phyloP scores from a whole-genome alignment of 805 yeast genomes.

The Saccharomycopsis javanensis region DNA sequence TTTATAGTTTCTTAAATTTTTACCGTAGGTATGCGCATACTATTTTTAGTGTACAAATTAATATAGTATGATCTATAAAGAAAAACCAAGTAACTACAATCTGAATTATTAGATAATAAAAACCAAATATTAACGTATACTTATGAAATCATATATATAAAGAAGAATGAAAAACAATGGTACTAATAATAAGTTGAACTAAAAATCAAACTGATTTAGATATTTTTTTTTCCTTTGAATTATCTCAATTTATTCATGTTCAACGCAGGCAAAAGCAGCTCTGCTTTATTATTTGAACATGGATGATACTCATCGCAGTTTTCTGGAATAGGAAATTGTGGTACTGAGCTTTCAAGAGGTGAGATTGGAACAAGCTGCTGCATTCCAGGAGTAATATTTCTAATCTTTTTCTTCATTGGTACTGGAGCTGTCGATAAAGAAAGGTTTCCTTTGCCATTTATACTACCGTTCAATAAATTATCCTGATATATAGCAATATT shows the following conservation, averaged over 20 bases:
- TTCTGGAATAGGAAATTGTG: neutral
- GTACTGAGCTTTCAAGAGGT: neutral
- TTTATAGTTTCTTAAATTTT: neutral
- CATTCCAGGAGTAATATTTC: slow-evolving; percentile 2
- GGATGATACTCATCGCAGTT: neutral
- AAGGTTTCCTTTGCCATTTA: no score
- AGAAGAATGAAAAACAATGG: neutral
- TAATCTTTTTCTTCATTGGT: neutral
- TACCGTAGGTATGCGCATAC: neutral
- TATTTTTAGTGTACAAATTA: neutral
- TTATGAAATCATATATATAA: neutral
- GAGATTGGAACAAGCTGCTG: neutral
- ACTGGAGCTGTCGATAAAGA: neutral
- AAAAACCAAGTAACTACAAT: neutral
- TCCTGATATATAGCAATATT: neutral
- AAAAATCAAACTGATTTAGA: no score
- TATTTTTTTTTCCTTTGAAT: no score
- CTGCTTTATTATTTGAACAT: neutral
- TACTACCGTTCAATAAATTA: no score
- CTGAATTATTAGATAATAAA: no score
- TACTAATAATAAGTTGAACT: neutral
- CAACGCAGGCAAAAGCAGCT: neutral
- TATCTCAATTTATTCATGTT: neutral
- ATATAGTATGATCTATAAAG: no score
- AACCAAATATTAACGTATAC: no score